Conservation (phyloP, 495 filamentous ascomycete species). For the Aspergillus incahuasiensis region DNA sequence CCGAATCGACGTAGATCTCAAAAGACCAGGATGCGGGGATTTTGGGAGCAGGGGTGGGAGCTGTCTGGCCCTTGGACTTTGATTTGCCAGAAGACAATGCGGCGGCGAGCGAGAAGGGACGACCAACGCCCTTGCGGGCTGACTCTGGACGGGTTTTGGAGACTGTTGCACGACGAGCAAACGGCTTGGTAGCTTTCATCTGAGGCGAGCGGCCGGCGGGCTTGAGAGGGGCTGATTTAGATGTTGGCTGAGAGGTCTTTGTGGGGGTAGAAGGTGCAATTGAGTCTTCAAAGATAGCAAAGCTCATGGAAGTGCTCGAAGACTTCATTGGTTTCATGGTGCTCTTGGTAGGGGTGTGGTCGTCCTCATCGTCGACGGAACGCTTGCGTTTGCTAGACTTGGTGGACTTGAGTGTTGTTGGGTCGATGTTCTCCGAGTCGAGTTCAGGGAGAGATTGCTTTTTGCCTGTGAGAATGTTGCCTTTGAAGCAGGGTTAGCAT, state of each 20-base stretch:
- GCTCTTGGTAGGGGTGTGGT: constrained; percentile 36
- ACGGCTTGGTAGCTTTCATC: constrained; percentile 30
- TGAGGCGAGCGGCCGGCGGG: constrained; percentile 41
- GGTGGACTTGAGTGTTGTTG: constrained; percentile 48
- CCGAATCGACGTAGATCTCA: constrained; percentile 89
- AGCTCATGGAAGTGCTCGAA: constrained; percentile 34
- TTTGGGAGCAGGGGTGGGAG: constrained; percentile 35
- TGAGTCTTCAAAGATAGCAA: constrained; percentile 27
- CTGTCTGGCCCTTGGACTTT: constrained; percentile 32
- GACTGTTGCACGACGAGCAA: constrained; percentile 35
- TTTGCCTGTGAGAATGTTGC: constrained; percentile 25
- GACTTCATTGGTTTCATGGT: constrained; percentile 39
- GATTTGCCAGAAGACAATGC: constrained; percentile 51
- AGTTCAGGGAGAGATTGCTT: constrained; percentile 46
- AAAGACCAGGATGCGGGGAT: constrained; percentile 76
- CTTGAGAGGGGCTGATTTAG: constrained; percentile 32
- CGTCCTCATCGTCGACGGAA: constrained; percentile 49
- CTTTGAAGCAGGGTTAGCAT: constrained; percentile 14
- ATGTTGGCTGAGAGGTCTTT: constrained; percentile 34
- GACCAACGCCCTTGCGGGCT: constrained; percentile 35
- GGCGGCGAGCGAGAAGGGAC: constrained; percentile 74
- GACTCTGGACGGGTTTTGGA: constrained; percentile 51
- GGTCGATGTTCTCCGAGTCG: constrained; percentile 81
- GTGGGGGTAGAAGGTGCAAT: constrained; percentile 32
- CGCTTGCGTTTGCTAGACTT: constrained; percentile 61